Percentiles rank a stretch among this genome's conserved stretches.
Evolutionary conservation across 371 early-diverging fungal species (phyloP).

Genomic region (Apophysomyces elegans): DNA sequence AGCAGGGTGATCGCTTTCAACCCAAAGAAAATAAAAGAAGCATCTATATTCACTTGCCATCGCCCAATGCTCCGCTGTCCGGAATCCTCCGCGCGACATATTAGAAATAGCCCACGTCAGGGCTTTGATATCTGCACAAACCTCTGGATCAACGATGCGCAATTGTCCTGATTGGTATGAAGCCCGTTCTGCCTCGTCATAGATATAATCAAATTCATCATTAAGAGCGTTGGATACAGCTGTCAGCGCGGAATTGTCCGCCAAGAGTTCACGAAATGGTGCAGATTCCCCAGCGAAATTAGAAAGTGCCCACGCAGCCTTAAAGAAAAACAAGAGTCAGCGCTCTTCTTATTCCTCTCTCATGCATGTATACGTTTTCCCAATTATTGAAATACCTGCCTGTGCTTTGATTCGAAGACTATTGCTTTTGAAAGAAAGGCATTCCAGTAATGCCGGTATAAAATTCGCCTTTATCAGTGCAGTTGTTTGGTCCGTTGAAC

Average conservation of each 20-base stretch:
- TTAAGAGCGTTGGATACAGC: conserved; percentile 16
- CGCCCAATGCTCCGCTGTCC: conserved; percentile 38
- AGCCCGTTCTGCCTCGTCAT: background rate
- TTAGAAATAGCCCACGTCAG: conserved; percentile 50
- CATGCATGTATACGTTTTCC: background rate
- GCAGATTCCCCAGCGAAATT: conserved; percentile 54
- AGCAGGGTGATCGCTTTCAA: too few relatives aligned
- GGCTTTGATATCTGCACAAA: conserved; percentile 37
- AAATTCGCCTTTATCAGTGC: conserved; percentile 50
- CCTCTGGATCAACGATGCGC: conserved; percentile 25
- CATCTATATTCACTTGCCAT: conserved; percentile 20
- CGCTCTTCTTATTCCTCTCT: background rate
- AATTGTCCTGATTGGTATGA: conserved; percentile 6
- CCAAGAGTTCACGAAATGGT: conserved; percentile 36
- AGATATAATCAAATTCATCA: conserved; percentile 15
- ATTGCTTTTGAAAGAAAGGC: conserved; percentile 18
- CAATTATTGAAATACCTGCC: conserved; percentile 22
- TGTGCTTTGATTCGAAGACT: conserved; percentile 44
- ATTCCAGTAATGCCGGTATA: conserved; percentile 38
- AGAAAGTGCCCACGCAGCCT: conserved; percentile 54
- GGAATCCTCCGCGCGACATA: conserved; percentile 53
- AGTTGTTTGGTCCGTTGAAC: conserved; percentile 54
- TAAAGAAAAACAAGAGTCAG: background rate
- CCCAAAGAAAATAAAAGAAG: background rate
- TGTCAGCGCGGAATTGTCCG: conserved; percentile 24